Evolutionary conservation across 192 early-diverging fungal genomes (phyloP).

Genomic region (Gonapodya sp.): DNA sequence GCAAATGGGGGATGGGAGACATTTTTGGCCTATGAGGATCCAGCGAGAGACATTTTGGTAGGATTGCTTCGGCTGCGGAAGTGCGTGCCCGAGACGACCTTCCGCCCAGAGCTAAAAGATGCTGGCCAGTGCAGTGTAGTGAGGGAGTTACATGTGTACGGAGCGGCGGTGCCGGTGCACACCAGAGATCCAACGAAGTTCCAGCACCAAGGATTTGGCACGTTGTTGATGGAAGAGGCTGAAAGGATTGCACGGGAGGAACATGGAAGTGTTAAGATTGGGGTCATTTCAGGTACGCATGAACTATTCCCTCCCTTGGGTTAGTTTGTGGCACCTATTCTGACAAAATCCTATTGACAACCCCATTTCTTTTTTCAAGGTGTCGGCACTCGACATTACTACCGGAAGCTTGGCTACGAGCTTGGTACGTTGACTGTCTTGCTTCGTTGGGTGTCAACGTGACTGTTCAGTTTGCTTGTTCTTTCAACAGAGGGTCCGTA

Average conservation of each 20-base stretch:
- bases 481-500: constrained; percentile 58
- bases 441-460: neutral
- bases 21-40: constrained; percentile 97
- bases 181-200: constrained; percentile 95
- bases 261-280: constrained; percentile 87
- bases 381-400: constrained; percentile 95
- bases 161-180: constrained; percentile 91
- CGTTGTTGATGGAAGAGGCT: constrained; percentile 98
- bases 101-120: constrained; percentile 81
- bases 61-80: constrained; percentile 90
- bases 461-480: neutral
- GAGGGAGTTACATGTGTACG: constrained; percentile 96
- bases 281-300: constrained; percentile 78
- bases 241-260: constrained; percentile 96
- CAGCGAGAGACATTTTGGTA: constrained; percentile 90
- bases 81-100: constrained; percentile 71
- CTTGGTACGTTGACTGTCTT: constrained; percentile 53
- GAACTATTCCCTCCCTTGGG: constrained; percentile 10
- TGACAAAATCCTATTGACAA: neutral
- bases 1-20: constrained; percentile 99
- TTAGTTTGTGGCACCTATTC: neutral
- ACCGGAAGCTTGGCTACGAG: constrained; percentile 90
- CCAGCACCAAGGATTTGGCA: constrained; percentile 99
- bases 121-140: constrained; percentile 80
- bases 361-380: constrained; percentile 25